These are phyloP conservation scores for Anacardium occidentale DNA, from an alignment of 345 rosid species.

Conservation along the genomic window DNA sequence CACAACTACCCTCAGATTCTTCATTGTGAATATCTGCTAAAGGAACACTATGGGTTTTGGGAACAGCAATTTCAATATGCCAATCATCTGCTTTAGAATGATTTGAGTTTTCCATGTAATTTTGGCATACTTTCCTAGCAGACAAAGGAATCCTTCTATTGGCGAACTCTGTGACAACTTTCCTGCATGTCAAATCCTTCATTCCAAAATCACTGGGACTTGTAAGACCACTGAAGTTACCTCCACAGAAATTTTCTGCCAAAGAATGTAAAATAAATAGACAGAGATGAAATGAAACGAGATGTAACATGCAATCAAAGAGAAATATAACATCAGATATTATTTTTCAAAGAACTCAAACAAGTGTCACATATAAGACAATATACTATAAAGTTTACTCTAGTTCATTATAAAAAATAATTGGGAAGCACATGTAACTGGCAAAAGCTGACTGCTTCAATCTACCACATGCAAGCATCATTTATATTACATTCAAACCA, in stretches of 20 bases:
- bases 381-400: too few species aligned
- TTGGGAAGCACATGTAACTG: not conserved
- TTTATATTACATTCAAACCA: not conserved
- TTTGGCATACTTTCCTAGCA: constrained; percentile 42
- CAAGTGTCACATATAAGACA: not conserved
- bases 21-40: constrained; percentile 51
- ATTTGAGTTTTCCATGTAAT: constrained; percentile 37
- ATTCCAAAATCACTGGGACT: constrained; percentile 46
- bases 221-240: constrained; percentile 53
- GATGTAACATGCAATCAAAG: not conserved
- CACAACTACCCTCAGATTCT: constrained; percentile 79
- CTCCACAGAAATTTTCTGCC: constrained; percentile 63
- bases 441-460: not conserved
- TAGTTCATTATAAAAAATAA: too few species aligned
- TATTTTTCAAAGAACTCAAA: not conserved
- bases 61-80: constrained; percentile 75
- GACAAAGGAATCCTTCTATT: constrained; percentile 58
- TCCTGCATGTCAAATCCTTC: constrained; percentile 49
- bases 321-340: not conserved
- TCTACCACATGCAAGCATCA: not conserved
- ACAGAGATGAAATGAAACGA: constrained; percentile 12
- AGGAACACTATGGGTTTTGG: constrained; percentile 43
- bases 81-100: constrained; percentile 61
- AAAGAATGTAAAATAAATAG: constrained; percentile 6
- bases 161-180: constrained; percentile 41